Conservation (phyloP, 305 asterid genomes). For the Fraxinus latifolia region DNA sequence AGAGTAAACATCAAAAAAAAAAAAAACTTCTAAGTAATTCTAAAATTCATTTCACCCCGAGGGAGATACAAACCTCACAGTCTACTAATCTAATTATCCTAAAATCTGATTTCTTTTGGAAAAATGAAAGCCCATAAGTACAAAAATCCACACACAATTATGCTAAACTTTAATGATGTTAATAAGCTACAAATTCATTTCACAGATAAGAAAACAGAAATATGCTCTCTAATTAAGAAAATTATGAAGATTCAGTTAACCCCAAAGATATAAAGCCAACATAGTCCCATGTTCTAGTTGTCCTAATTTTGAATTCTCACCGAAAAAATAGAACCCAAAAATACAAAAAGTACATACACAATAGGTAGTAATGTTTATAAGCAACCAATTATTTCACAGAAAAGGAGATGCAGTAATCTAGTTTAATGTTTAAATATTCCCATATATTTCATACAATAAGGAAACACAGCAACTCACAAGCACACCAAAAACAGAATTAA, state of each 20-base stretch:
- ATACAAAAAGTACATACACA: background rate
- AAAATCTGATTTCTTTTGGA: background rate
- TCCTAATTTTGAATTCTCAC: background rate
- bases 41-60: background rate
- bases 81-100: background rate
- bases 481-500: background rate
- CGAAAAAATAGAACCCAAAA: background rate
- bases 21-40: background rate
- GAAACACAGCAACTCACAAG: background rate
- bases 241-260: background rate
- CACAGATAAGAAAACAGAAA: background rate
- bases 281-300: background rate
- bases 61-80: background rate
- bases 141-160: background rate
- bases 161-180: background rate
- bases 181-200: background rate
- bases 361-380: background rate
- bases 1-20: too few species aligned
- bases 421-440: background rate
- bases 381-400: background rate
- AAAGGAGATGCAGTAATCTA: background rate
- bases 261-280: background rate
- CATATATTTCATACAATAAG: background rate
- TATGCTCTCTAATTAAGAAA: background rate
- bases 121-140: background rate